These are phyloP conservation scores for Durio zibethinus DNA, from an alignment of 345 rosid species.

Conservation along the genomic window DNA sequence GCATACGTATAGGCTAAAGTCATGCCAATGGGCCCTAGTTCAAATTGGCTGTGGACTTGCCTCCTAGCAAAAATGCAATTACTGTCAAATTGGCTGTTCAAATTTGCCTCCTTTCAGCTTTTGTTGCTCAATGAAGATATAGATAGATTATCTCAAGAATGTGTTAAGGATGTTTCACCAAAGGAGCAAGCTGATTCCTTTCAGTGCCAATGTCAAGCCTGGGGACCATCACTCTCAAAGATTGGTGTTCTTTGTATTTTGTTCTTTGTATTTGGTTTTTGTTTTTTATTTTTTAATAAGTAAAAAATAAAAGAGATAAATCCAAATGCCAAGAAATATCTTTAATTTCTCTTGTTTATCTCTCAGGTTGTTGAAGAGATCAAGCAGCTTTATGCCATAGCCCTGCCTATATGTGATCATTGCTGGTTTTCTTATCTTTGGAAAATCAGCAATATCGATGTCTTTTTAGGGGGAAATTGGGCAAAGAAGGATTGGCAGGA, in stretches of 20 bases:
- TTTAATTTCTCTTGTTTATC: not conserved
- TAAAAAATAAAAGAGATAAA: not conserved
- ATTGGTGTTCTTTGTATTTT: slow-evolving; percentile 9
- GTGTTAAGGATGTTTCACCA: slow-evolving; percentile 8
- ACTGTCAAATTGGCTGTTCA: too few relatives aligned
- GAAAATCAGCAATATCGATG: slow-evolving; percentile 45
- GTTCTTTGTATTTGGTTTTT: slow-evolving; percentile 5
- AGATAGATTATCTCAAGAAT: slow-evolving; percentile 5
- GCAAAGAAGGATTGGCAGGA: slow-evolving; percentile 51
- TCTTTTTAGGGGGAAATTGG: slow-evolving; percentile 51
- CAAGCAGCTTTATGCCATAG: slow-evolving; percentile 40
- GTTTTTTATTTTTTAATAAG: not conserved
- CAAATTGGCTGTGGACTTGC: not conserved
- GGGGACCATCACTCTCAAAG: slow-evolving; percentile 34
- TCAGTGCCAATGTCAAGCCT: slow-evolving; percentile 10
- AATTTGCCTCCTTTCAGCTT: too few relatives aligned
- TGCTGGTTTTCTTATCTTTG: slow-evolving; percentile 47
- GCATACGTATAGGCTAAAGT: not conserved
- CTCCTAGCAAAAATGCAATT: not conserved
- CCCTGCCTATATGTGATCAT: slow-evolving; percentile 52
- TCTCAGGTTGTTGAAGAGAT: slow-evolving; percentile 48
- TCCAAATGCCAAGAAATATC: not conserved
- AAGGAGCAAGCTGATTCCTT: slow-evolving; percentile 17
- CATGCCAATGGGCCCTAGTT: not conserved
- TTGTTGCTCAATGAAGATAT: slow-evolving; percentile 19